A percentile compares a stretch with the other conserved stretches of the same genome.
Evolutionary conservation across 2,329 filamentous ascomycete species (phyloP).

Genomic region (Ophiostoma australiae): DNA sequence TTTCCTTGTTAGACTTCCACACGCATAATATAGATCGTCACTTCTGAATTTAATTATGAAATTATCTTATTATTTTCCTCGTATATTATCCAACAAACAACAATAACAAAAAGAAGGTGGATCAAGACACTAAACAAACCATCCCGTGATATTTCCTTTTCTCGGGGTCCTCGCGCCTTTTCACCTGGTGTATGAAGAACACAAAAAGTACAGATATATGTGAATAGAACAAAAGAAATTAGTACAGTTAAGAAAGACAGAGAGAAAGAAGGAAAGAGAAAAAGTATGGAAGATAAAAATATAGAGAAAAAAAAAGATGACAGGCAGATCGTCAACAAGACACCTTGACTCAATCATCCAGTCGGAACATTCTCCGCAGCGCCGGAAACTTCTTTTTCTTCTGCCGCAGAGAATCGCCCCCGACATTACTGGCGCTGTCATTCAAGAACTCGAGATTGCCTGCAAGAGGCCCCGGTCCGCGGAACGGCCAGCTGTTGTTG

Average conservation of each 20-base stretch:
- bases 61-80: neutral
- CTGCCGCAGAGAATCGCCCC: neutral
- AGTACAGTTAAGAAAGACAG: neutral
- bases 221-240: neutral
- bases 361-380: constrained; percentile 60
- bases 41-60: neutral
- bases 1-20: neutral
- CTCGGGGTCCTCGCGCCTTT: constrained; percentile 4
- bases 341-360: constrained; percentile 37
- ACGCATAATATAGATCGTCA: neutral
- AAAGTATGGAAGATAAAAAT: neutral
- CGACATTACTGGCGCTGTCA: neutral
- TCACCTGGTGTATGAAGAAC: neutral
- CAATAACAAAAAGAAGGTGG: neutral
- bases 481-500: neutral
- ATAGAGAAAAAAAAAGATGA: neutral
- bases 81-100: constrained; percentile 4
- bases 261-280: neutral
- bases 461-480: constrained; percentile 12
- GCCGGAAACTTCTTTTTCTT: constrained; percentile 64
- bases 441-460: constrained; percentile 22
- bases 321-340: neutral
- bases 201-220: constrained; percentile 2
- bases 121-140: neutral
- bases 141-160: neutral